phyloP scores from a whole-genome alignment of 179 eudicot genomes.

The Nepenthes alata region DNA sequence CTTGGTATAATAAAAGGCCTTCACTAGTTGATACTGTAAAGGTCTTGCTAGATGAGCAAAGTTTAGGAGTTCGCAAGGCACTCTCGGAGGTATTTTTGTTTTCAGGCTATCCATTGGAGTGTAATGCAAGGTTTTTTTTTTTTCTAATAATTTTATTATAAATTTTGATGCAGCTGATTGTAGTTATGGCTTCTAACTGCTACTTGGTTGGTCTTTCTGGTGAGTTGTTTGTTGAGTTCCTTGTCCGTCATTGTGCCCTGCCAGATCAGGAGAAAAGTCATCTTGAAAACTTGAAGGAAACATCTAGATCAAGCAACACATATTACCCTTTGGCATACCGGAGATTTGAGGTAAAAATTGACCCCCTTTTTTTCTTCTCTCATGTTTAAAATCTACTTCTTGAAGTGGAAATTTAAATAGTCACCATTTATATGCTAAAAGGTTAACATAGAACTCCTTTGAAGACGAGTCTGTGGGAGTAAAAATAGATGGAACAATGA shows the following conservation, averaged over 20 bases:
- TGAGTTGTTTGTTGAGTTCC: conserved; percentile 84
- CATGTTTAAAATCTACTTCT: neutral
- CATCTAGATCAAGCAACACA: conserved; percentile 16
- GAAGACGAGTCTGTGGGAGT: too few relatives aligned
- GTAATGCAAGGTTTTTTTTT: neutral
- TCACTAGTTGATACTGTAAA: conserved; percentile 70
- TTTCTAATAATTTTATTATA: conserved; percentile 3
- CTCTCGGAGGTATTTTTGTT: conserved; percentile 67
- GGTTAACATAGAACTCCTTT: too few relatives aligned
- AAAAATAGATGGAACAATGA: too few relatives aligned
- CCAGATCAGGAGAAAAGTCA: conserved; percentile 39
- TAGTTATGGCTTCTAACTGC: conserved; percentile 98
- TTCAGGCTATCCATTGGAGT: neutral
- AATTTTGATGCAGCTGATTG: conserved; percentile 53
- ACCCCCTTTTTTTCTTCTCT: neutral
- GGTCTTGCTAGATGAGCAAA: conserved; percentile 67
- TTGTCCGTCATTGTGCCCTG: conserved; percentile 78
- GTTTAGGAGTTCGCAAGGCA: conserved; percentile 73
- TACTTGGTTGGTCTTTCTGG: conserved; percentile 89
- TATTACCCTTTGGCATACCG: conserved; percentile 23
- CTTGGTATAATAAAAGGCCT: conserved; percentile 77
- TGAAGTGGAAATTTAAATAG: too few relatives aligned
- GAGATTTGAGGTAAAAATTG: conserved; percentile 39
- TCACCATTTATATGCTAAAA: too few relatives aligned
- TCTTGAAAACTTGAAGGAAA: conserved; percentile 36